Conservation (phyloP, 2,329 filamentous ascomycete species). For the Fusarium globosum region DNA sequence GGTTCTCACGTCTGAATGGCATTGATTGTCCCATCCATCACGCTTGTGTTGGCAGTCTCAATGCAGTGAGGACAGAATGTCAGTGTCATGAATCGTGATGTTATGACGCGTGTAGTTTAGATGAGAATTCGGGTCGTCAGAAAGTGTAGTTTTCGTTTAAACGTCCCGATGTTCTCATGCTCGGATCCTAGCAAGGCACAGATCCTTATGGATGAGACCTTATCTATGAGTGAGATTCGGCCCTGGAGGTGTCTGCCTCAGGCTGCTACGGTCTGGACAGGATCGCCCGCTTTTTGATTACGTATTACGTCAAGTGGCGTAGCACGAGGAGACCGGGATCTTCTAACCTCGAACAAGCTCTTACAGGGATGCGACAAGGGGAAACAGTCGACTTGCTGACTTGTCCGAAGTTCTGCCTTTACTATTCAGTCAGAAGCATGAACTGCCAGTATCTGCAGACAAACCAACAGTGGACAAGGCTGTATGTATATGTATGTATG, state of each 20-base stretch:
- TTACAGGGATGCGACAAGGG: constrained; percentile 9
- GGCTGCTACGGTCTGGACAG: background rate
- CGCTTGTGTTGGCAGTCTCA: background rate
- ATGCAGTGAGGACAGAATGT: constrained; percentile 12
- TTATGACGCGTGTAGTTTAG: background rate
- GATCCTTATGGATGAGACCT: background rate
- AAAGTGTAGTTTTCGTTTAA: background rate
- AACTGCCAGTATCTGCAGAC: background rate
- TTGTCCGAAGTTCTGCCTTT: background rate
- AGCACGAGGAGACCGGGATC: constrained; percentile 18
- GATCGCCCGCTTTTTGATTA: constrained; percentile 23
- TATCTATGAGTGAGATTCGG: constrained; percentile 4
- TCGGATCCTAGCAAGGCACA: background rate
- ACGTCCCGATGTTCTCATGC: background rate
- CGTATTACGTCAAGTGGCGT: constrained; percentile 42
- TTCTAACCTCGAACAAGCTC: constrained; percentile 17
- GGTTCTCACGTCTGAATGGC: background rate
- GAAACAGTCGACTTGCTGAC: background rate
- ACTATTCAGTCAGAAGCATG: background rate
- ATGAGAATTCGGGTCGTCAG: constrained; percentile 3
- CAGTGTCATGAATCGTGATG: background rate
- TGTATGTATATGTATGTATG: background rate
- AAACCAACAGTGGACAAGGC: background rate
- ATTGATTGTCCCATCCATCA: constrained; percentile 5
- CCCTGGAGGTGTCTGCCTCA: constrained; percentile 10